A percentile compares a stretch with the other conserved stretches of the same genome.
Conservation (phyloP, 805 yeast genomes). For the Maudiozyma pseudohumilis region DNA sequence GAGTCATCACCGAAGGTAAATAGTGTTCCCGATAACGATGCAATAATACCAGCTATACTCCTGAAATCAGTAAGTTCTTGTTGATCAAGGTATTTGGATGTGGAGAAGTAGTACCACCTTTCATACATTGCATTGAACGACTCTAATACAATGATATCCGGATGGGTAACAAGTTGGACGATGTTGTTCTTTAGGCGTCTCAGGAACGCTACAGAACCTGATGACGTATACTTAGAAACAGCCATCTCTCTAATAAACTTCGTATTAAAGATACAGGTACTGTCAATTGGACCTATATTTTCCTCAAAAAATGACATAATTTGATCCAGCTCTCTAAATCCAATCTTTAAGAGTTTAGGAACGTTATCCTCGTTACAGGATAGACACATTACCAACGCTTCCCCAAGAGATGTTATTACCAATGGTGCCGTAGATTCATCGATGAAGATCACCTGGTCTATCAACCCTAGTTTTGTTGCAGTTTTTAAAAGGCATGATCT, state of each 20-base stretch:
- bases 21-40: slow-evolving; percentile 58
- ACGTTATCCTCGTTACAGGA: slow-evolving; percentile 29
- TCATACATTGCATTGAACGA: slow-evolving; percentile 30
- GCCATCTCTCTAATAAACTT: slow-evolving; percentile 36
- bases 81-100: slow-evolving; percentile 17
- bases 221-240: slow-evolving; percentile 47
- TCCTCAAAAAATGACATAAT: slow-evolving; percentile 17
- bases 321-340: slow-evolving; percentile 8
- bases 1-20: slow-evolving; percentile 26
- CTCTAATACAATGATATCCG: slow-evolving; percentile 22
- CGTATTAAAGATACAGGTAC: slow-evolving; percentile 16
- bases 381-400: slow-evolving; percentile 39
- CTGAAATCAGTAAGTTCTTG: slow-evolving; percentile 40
- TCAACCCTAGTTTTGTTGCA: slow-evolving; percentile 17
- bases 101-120: slow-evolving; percentile 18
- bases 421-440: slow-evolving; percentile 24
- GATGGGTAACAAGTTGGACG: slow-evolving; percentile 14
- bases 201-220: slow-evolving; percentile 66
- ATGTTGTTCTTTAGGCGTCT: slow-evolving; percentile 45
- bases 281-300: slow-evolving; percentile 17
- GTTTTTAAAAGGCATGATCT: slow-evolving; percentile 22
- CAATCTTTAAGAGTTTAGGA: slow-evolving; percentile 7
- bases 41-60: slow-evolving; percentile 62
- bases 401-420: slow-evolving; percentile 35
- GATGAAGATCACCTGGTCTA: slow-evolving; percentile 11